Percentiles rank a stretch among this genome's conserved stretches.
Conservation (phyloP, 2,329 filamentous ascomycete species). For the Lachnellula hyalina region DNA sequence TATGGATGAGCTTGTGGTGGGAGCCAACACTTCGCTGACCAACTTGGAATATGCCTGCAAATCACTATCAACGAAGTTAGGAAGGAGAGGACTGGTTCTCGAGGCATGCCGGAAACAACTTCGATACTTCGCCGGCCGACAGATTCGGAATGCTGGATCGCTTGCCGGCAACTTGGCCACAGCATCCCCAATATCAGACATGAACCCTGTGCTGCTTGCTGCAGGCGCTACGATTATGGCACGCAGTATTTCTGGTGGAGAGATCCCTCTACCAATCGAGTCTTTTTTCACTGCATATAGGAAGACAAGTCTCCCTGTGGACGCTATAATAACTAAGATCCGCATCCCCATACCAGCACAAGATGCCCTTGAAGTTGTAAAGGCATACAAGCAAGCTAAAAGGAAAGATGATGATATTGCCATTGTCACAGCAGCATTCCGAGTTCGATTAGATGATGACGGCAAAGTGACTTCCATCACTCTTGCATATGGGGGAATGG, state of each 20-base stretch:
- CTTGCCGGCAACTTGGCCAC: constrained; percentile 84
- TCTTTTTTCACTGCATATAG: constrained; percentile 92
- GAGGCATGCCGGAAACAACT: constrained; percentile 80
- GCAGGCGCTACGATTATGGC: constrained; percentile 77
- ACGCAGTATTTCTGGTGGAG: constrained; percentile 60
- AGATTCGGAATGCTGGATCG: constrained; percentile 81
- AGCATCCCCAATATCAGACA: constrained; percentile 90
- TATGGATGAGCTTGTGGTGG: constrained; percentile 72
- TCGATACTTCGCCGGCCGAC: constrained; percentile 87
- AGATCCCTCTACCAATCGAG: constrained; percentile 83
- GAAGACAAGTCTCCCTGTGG: constrained; percentile 69
- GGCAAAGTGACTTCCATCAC: constrained; percentile 69
- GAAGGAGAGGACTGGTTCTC: constrained; percentile 67
- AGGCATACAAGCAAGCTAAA: constrained; percentile 94
- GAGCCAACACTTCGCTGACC: constrained; percentile 87
- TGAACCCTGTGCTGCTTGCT: constrained; percentile 91
- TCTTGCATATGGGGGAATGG: constrained; percentile 93
- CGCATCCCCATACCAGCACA: constrained; percentile 72
- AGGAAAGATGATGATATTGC: constrained; percentile 97
- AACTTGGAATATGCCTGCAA: constrained; percentile 77
- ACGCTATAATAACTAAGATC: constrained; percentile 81
- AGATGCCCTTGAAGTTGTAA: constrained; percentile 70
- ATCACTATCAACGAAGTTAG: constrained; percentile 35
- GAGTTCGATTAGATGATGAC: constrained; percentile 63
- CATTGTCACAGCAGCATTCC: constrained; percentile 85